These are phyloP conservation scores for Areca catechu DNA, from an alignment of 176 grass and related monocot species.

Conservation along the genomic window DNA sequence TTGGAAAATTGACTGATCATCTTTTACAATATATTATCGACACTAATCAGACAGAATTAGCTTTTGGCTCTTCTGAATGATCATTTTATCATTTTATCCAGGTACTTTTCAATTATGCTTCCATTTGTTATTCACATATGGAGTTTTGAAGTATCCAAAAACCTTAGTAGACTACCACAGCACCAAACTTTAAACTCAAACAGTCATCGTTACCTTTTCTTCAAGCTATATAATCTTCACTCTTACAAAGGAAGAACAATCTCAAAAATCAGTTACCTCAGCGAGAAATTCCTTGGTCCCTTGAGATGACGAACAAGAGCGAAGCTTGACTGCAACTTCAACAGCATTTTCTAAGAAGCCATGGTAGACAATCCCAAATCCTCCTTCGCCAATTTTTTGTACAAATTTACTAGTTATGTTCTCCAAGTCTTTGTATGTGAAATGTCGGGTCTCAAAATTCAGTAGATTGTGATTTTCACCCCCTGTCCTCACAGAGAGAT, in stretches of 20 bases:
- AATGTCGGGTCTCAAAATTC: constrained; percentile 34
- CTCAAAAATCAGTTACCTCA: constrained; percentile 26
- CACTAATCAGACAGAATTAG: no score
- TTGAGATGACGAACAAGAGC: constrained; percentile 30
- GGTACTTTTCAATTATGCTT: no score
- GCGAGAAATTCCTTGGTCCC: constrained; percentile 47
- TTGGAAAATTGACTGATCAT: no score
- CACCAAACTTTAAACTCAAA: no score
- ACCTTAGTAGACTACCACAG: no score
- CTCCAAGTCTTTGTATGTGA: constrained; percentile 44
- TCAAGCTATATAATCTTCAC: no score
- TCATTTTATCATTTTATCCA: no score
- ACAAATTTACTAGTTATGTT: constrained; percentile 38
- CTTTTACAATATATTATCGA: no score
- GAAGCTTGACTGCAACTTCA: constrained; percentile 48
- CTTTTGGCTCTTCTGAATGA: no score
- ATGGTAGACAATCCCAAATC: constrained; percentile 46
- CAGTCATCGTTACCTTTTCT: no score
- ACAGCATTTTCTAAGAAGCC: constrained; percentile 43
- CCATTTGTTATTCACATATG: no score
- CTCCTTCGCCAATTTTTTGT: constrained; percentile 33
- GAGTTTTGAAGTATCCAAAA: no score
- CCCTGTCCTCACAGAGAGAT: constrained; percentile 22
- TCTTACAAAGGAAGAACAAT: background rate
- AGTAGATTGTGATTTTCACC: constrained; percentile 3